These are phyloP conservation scores for Scedosporium apiospermum DNA, from an alignment of 2,329 filamentous ascomycete species.

Conservation along the genomic window DNA sequence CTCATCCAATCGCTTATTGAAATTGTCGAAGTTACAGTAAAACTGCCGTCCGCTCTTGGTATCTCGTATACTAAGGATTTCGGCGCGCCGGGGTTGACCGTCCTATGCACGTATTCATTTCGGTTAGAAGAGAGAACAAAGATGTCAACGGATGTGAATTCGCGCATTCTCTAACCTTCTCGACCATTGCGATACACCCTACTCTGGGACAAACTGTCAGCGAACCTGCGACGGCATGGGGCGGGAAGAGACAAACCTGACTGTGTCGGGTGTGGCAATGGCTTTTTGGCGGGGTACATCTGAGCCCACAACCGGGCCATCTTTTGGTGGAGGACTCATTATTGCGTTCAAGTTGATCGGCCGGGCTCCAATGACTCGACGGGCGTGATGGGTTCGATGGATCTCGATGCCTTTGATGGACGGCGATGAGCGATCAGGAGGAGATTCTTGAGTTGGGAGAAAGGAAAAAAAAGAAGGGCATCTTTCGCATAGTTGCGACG, in stretches of 20 bases:
- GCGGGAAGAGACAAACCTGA: constrained; percentile 48
- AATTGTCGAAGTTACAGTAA: constrained; percentile 97
- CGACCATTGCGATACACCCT: constrained; percentile 52
- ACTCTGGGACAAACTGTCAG: constrained; percentile 21
- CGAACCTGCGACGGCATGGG: background rate
- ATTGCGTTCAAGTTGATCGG: constrained; percentile 4
- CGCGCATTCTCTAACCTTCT: constrained; percentile 25
- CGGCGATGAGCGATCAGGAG: background rate
- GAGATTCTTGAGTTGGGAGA: background rate
- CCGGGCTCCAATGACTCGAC: too few relatives aligned
- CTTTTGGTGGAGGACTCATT: constrained; percentile 11
- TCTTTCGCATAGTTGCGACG: background rate
- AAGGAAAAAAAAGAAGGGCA: background rate
- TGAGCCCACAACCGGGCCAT: constrained; percentile 43
- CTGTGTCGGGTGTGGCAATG: constrained; percentile 73
- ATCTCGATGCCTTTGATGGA: background rate
- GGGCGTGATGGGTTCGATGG: too few relatives aligned
- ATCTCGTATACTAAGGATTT: constrained; percentile 90
- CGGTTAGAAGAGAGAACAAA: too few relatives aligned
- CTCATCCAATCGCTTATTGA: constrained; percentile 81
- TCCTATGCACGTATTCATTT: constrained; percentile 33
- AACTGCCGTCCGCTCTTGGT: constrained; percentile 82
- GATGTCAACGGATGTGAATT: too few relatives aligned
- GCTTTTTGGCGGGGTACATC: constrained; percentile 59
- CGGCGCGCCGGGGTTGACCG: constrained; percentile 79